These are phyloP conservation scores for Boechera retrofracta DNA, from an alignment of 345 rosid genomes.

Conservation along the genomic window DNA sequence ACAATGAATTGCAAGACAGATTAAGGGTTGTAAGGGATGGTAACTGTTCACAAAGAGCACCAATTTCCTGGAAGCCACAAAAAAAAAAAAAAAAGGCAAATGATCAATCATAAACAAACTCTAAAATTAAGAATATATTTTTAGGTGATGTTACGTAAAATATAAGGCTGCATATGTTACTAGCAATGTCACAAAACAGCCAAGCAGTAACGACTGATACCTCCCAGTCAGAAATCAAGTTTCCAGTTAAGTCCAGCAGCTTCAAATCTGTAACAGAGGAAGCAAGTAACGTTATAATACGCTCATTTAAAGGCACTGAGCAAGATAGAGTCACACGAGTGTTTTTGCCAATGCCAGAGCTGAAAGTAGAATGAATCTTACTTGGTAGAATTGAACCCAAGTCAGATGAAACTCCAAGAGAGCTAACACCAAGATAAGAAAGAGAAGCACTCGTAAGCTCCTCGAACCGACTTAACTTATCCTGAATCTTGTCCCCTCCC, in stretches of 20 bases:
- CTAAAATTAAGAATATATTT: background rate
- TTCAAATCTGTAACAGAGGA: slow-evolving; percentile 61
- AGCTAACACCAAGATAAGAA: slow-evolving; percentile 74
- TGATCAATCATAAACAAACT: background rate
- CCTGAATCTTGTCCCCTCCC: slow-evolving; percentile 81
- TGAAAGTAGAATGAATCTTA: slow-evolving; percentile 41
- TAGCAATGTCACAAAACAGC: slow-evolving; percentile 4
- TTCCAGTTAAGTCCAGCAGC: slow-evolving; percentile 91
- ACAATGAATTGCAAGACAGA: slow-evolving; percentile 71
- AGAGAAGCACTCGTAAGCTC: slow-evolving; percentile 75
- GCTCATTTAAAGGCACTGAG: background rate
- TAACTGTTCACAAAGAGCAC: slow-evolving; percentile 71
- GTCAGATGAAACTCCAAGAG: slow-evolving; percentile 62
- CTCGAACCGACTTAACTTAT: slow-evolving; percentile 76
- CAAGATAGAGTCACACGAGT: background rate
- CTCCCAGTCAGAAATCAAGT: slow-evolving; percentile 91
- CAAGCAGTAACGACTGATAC: slow-evolving; percentile 44
- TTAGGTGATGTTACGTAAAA: background rate
- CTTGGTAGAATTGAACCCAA: slow-evolving; percentile 60
- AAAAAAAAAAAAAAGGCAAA: background rate
- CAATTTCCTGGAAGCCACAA: slow-evolving; percentile 62
- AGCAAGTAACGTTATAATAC: background rate
- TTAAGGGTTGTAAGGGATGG: slow-evolving; percentile 68
- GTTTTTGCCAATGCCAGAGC: background rate
- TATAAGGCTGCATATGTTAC: background rate